Percentiles rank a stretch among this genome's conserved stretches.
These are phyloP conservation scores for Rhodotorula glutinis DNA, from an alignment of 1,284 basidiomycete species.

Conservation along the genomic window DNA sequence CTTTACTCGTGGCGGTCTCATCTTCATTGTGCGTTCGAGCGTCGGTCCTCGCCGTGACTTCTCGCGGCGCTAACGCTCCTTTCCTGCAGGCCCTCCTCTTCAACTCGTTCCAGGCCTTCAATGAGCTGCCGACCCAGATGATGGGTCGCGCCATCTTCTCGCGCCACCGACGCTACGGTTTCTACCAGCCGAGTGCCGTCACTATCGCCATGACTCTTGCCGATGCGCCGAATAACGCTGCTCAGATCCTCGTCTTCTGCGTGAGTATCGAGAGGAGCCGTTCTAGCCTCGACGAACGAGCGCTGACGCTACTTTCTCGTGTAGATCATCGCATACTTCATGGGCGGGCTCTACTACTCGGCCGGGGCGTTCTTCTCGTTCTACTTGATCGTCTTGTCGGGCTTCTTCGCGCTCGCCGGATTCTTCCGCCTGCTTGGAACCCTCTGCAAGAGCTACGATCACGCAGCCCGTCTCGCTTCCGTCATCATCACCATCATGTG, in stretches of 20 bases:
- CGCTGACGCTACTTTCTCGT: neutral
- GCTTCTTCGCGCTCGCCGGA: conserved; percentile 53
- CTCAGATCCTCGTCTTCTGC: conserved; percentile 53
- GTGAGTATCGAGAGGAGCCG: conserved; percentile 43
- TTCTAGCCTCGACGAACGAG: neutral
- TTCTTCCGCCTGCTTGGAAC: conserved; percentile 55
- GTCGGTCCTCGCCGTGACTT: too few species aligned
- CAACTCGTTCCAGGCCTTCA: conserved; percentile 67
- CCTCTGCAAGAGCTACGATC: conserved; percentile 51
- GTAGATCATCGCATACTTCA: conserved; percentile 47
- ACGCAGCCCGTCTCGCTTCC: conserved; percentile 54
- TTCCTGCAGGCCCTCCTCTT: conserved; percentile 56
- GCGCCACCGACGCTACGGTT: conserved; percentile 63
- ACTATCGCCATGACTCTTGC: conserved; percentile 59
- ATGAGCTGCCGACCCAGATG: conserved; percentile 54
- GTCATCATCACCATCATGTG: conserved; percentile 53
- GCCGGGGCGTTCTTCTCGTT: conserved; percentile 55
- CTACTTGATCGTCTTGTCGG: conserved; percentile 48
- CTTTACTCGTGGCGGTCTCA: conserved; percentile 80
- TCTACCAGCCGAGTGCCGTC: conserved; percentile 74
- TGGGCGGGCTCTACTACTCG: conserved; percentile 51
- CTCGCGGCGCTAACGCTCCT: too few species aligned
- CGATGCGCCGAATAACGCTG: conserved; percentile 54
- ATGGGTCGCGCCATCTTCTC: conserved; percentile 64
- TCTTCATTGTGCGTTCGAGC: conserved; percentile 54